Base-by-base conservation (phyloP, 2,329 filamentous ascomycete genomes). In the Colletotrichum sp. region DNA sequence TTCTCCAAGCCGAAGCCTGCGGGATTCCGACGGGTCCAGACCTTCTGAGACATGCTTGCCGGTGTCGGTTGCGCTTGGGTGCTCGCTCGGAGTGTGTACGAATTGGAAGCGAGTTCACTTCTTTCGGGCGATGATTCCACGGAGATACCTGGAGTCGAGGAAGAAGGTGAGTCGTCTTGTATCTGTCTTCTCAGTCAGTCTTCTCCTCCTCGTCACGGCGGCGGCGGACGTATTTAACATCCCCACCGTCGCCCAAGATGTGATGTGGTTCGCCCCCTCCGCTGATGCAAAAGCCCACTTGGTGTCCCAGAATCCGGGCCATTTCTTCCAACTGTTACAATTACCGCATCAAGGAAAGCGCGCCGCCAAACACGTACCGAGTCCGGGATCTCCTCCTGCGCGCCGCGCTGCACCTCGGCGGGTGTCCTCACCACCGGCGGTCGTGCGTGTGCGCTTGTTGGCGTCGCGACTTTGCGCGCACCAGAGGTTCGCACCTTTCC, bases 31-130 rank as follows among this genome's bases (percentile, higher is more conserved):
- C 81, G 81, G 65, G 78, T 77, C 76, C 78, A 80, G 71, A 82
- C 79, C 24, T 78, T 79, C 32, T 79, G 80, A 52, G 79, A n/a
- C 82, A 89, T 77, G 80, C 84, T 73, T 89, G 90, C 79, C 88
- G 91, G 62, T 13, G 18, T 38, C 10, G 52, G 36, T 71, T 16
- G n/a, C 24, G 24, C 18, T 36, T 32, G 32, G 43, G 18, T 56
- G 16, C 55, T 48, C 10, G 48, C 43, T 56, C 65, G 30, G n/a
- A 67, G 43, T 8, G 48, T 56, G n/a, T 30, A 56, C 3, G 65
- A 55, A n/a, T 36, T 32, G 64, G 28, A 66, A 28, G 18, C 64
- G 64, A 66, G 2, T 26, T 43, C 38, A 24, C 28, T 48, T 26
- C 38, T 48, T 21, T 52, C 26, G 34, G 60, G 60, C n/a, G 60